Percentiles rank a stretch among this genome's conserved stretches.
Evolutionary conservation across 352 stramenopile genomes (phyloP).

Genomic region (Phytophthora hibernalis): DNA sequence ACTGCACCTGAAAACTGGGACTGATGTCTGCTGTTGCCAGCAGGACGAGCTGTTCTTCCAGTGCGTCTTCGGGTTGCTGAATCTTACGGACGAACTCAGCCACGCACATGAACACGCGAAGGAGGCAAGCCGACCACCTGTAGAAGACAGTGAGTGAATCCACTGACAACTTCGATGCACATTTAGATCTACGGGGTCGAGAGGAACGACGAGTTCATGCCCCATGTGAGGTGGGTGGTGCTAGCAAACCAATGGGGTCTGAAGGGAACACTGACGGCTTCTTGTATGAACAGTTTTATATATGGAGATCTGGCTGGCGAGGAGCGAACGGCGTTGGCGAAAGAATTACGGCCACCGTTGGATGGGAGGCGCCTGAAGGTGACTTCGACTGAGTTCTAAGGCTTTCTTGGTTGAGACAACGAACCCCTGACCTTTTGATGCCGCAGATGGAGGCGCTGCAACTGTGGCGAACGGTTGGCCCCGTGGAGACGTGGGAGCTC

Average conservation of each 20-base stretch:
- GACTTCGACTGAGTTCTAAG: not conserved
- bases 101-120: slow-evolving; percentile 46
- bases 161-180: not conserved
- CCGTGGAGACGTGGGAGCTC: slow-evolving; percentile 51
- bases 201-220: slow-evolving; percentile 61
- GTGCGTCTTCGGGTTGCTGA: slow-evolving; percentile 68
- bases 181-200: slow-evolving; percentile 47
- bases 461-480: slow-evolving; percentile 57
- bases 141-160: not conserved
- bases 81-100: slow-evolving; percentile 45
- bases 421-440: slow-evolving; percentile 3
- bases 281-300: slow-evolving; percentile 47
- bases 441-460: slow-evolving; percentile 52
- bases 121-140: slow-evolving; percentile 32
- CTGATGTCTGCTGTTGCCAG: slow-evolving; percentile 1
- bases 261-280: slow-evolving; percentile 9
- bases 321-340: slow-evolving; percentile 39
- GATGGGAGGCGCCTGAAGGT: slow-evolving; percentile 47
- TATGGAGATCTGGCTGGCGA: slow-evolving; percentile 56
- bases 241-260: slow-evolving; percentile 1
- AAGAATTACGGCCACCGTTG: slow-evolving; percentile 48
- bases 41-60: slow-evolving; percentile 70
- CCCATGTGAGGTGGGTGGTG: slow-evolving; percentile 62
- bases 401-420: not conserved
- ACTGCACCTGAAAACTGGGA: not conserved